Conservation (phyloP, 164 flowering plant genomes). For the Pachysandra terminalis region DNA sequence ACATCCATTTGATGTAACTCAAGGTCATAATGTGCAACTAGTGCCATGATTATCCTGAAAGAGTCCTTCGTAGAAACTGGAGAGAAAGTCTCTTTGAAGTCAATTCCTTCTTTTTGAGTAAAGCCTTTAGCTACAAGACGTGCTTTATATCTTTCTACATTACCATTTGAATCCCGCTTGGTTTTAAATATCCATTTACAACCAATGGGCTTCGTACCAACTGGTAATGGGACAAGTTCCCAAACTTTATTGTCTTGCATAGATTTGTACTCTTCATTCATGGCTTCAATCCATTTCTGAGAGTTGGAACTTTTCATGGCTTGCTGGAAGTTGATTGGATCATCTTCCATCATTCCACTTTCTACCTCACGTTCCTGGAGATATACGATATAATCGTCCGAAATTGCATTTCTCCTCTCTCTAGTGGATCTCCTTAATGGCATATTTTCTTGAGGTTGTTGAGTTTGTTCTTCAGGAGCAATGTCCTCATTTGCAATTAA, state of each 20-base stretch:
- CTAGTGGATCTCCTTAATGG: constrained; percentile 4
- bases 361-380: background rate
- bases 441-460: constrained; percentile 3
- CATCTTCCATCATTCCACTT: background rate
- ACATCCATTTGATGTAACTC: too few relatives aligned
- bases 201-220: background rate
- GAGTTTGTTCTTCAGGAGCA: constrained; percentile 7
- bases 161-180: background rate
- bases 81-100: background rate
- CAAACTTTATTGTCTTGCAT: background rate
- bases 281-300: background rate
- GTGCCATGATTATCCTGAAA: too few relatives aligned
- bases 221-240: background rate
- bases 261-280: background rate
- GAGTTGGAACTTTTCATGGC: background rate
- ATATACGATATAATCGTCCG: constrained; percentile 1
- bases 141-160: background rate
- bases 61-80: too few relatives aligned
- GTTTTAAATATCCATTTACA: constrained; percentile 4
- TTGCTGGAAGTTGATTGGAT: background rate
- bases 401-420: background rate
- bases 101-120: background rate
- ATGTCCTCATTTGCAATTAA: too few relatives aligned
- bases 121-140: background rate
- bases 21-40: too few relatives aligned